Base-by-base conservation (phyloP, 2,329 filamentous ascomycete genomes). In the Aureobasidium sp. region DNA sequence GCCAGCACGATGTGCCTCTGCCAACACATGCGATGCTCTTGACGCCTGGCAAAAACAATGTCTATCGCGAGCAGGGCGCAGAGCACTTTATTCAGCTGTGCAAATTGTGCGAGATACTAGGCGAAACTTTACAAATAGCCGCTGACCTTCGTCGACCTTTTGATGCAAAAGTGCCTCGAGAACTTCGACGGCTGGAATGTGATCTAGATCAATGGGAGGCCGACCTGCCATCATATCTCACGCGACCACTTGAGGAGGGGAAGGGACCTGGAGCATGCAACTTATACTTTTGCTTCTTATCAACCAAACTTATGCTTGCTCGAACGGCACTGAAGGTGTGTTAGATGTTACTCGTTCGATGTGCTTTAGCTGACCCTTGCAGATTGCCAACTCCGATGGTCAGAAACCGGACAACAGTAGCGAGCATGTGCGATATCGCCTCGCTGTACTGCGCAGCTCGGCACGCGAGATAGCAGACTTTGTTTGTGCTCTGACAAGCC, bases 1-100 rank as follows among this genome's bases (percentile, higher is more conserved):
- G 77, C 27, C 81, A 83, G 66, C 82, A 83, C 65, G 81, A 84
- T 64, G 82, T 84, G 15, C 81, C 82, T 17, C 68, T 82, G 45
- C 82, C 82, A 74, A 77, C 44, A n/a, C 27, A 27, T 41, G 57
- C 57, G 11, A 45, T 31, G 37, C 36, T 61, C 15, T 37, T 61
- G 36, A 61, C 57, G 6, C 45, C 57, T 2, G 57, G 36, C 45
- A 61, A 42, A 8, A 15, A 61, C 9, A 25, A 51, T 9, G 31
- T 36, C 2, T 27, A 41, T 42, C 57, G 57, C 15, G 17, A 25
- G 3, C 57, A 61, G 8, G 57, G 45, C 3, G 57, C 57, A 42
- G 57, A 61, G 45, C 44, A 52, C 15, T 61, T 61, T 17, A 61
- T 61, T 14, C 57, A 61, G 20, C 27, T 61, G 2, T 61, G 57